Conservation (phyloP, 2,329 filamentous ascomycete genomes). For the Penicillium carneum region DNA sequence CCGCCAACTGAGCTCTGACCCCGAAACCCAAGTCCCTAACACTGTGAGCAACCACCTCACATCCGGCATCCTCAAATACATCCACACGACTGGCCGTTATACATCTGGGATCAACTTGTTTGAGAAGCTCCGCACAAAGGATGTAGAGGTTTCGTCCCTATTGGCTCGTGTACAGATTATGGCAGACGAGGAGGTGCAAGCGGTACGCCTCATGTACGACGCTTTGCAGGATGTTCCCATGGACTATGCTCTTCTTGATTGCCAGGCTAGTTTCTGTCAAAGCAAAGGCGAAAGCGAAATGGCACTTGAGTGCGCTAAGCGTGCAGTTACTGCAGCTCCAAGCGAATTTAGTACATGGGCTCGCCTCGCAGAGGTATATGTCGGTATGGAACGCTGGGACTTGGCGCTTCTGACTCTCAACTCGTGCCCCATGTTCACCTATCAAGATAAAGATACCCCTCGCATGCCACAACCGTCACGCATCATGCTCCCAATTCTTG, state of each 20-base stretch:
- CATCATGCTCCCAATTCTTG: constrained; percentile 82
- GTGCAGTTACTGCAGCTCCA: constrained; percentile 90
- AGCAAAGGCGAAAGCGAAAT: constrained; percentile 86
- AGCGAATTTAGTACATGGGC: constrained; percentile 99
- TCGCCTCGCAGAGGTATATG: constrained; percentile 88
- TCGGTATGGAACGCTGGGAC: constrained; percentile 94
- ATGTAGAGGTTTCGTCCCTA: constrained; percentile 91
- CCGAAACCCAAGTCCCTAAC: constrained; percentile 95
- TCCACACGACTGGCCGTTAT: constrained; percentile 91
- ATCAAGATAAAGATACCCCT: constrained; percentile 96
- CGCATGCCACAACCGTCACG: constrained; percentile 91
- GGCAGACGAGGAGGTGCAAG: constrained; percentile 96
- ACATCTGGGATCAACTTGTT: constrained; percentile 96
- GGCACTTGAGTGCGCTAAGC: constrained; percentile 90
- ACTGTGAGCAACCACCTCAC: constrained; percentile 95
- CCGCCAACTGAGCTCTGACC: constrained; percentile 94
- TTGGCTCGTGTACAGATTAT: constrained; percentile 90
- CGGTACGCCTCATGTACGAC: constrained; percentile 84
- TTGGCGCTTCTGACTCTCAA: constrained; percentile 93
- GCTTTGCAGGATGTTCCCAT: constrained; percentile 90
- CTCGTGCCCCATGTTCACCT: constrained; percentile 99
- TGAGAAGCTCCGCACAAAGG: constrained; percentile 88
- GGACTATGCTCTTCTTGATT: constrained; percentile 96
- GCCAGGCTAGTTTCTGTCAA: constrained; percentile 89
- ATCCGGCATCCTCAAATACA: constrained; percentile 90